These are phyloP conservation scores for Cantharellus cinnabarinus DNA, from an alignment of 768 basidiomycete genomes.

Conservation along the genomic window DNA sequence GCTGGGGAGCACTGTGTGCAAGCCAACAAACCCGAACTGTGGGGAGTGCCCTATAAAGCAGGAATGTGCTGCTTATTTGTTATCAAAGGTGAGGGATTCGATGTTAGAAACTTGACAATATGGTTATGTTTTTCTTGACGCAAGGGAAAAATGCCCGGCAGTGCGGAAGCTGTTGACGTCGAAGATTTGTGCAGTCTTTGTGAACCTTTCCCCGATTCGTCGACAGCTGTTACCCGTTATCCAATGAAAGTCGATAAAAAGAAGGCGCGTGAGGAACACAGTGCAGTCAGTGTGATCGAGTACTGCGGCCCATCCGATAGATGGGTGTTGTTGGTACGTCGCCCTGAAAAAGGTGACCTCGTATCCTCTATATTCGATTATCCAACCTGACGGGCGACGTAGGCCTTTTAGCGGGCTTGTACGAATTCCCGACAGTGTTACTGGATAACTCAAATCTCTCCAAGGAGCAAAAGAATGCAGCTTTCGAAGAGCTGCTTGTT, in stretches of 20 bases:
- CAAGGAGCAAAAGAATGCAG: conserved; percentile 13
- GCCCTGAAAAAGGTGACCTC: conserved; percentile 56
- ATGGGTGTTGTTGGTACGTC: conserved; percentile 55
- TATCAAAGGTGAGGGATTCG: neutral
- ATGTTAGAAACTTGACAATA: neutral
- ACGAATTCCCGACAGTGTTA: conserved; percentile 42
- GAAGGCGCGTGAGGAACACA: conserved; percentile 65
- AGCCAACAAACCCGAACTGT: conserved; percentile 62
- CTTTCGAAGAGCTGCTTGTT: conserved; percentile 19
- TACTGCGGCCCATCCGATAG: conserved; percentile 33
- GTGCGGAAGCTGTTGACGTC: conserved; percentile 28
- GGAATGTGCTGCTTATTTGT: conserved; percentile 45
- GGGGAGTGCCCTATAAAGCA: conserved; percentile 43
- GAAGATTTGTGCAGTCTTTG: conserved; percentile 62
- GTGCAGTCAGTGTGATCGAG: conserved; percentile 71
- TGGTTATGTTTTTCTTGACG: neutral
- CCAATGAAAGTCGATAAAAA: conserved; percentile 77
- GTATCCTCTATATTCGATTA: neutral
- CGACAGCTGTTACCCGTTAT: conserved; percentile 40
- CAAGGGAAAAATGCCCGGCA: conserved; percentile 2
- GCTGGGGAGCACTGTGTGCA: conserved; percentile 84
- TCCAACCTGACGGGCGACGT: neutral
- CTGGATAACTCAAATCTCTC: neutral
- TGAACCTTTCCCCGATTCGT: conserved; percentile 26
- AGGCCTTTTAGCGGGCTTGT: conserved; percentile 82